Evolutionary conservation across 768 basidiomycete species (phyloP), one percentile per base, ranked within the genome.

Genomic region (Fomitopsis pulvina): DNA sequence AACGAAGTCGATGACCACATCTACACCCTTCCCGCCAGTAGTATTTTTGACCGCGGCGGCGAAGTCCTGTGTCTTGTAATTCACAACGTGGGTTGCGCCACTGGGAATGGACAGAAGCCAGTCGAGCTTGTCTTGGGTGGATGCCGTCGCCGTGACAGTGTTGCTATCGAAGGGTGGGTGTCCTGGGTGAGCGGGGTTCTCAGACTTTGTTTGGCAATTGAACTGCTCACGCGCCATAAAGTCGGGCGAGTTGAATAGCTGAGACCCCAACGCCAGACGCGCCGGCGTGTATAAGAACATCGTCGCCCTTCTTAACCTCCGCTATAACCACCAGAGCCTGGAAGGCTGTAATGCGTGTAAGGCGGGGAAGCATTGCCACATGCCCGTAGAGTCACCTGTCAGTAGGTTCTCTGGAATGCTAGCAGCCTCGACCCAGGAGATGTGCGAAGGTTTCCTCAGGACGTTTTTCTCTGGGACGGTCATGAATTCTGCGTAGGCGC

Each of bases 401-500:
- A 96, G 68, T 68, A 85, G 94, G 52, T 79, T 83, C 68, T 98
- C 94, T 0, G 90, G 89, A 34, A 96, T 80, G 57, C 82, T 84
- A 12, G 93, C 92, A 8, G 91, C 92, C 60, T 96, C 83, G 0
- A 70, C 74, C 87, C 87, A 95, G 26, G 81, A 78, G 52, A 98
- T 69, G 62, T 83, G 67, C 24, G 64, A 62, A 6, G 92, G 91
- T 66, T 97, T 96, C 53, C 61, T 71, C 51, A 92, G 68, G 50
- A 95, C 63, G 68, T 88, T 79, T 2, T 77, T 79, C 52, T 81
- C 72, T 7, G 76, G 71, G 37, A 82, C 78, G 24, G 72, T 77
- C 54, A 97, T 80, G 63, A 83, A 94, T 64, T 94, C 88, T 29
- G 92, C 92, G 60, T 93, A 94, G 39, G 92, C 91, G 29, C 92